Conservation (phyloP, 1,139 yeast species). For the Suhomyces guaymorum region DNA sequence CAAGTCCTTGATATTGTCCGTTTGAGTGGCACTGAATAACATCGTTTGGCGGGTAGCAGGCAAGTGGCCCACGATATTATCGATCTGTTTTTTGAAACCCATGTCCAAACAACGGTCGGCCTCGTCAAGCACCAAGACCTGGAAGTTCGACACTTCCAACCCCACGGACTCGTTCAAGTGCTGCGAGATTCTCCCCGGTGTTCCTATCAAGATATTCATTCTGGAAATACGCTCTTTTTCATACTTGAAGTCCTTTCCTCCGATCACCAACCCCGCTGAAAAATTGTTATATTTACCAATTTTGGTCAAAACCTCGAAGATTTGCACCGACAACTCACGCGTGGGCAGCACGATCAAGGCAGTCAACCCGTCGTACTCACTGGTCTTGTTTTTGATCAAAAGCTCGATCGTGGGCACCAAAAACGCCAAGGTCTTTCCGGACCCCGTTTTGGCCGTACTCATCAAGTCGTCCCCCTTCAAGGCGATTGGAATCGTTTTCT, state of each 20-base stretch:
- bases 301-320: conserved; percentile 82
- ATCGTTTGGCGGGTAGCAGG: conserved; percentile 88
- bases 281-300: conserved; percentile 79
- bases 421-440: conserved; percentile 94
- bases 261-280: conserved; percentile 94
- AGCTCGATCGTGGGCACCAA: conserved; percentile 80
- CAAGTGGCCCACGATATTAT: conserved; percentile 77
- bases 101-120: conserved; percentile 95
- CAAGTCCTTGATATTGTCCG: conserved; percentile 80
- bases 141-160: conserved; percentile 75
- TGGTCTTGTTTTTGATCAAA: conserved; percentile 72
- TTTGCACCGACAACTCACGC: conserved; percentile 91
- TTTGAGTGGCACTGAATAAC: conserved; percentile 90
- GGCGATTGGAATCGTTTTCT: conserved; percentile 72
- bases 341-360: conserved; percentile 93
- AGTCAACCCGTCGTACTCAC: conserved; percentile 89
- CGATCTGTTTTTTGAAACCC: conserved; percentile 92
- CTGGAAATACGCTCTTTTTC: conserved; percentile 84
- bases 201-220: conserved; percentile 87
- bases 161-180: conserved; percentile 95
- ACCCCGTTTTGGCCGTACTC: conserved; percentile 95
- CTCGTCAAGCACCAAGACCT: conserved; percentile 85
- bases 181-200: conserved; percentile 94
- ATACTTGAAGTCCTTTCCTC: conserved; percentile 89
- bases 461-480: conserved; percentile 80